These are phyloP conservation scores for Aspergillus chevalieri DNA, from an alignment of 2,329 filamentous ascomycete species.

Conservation along the genomic window DNA sequence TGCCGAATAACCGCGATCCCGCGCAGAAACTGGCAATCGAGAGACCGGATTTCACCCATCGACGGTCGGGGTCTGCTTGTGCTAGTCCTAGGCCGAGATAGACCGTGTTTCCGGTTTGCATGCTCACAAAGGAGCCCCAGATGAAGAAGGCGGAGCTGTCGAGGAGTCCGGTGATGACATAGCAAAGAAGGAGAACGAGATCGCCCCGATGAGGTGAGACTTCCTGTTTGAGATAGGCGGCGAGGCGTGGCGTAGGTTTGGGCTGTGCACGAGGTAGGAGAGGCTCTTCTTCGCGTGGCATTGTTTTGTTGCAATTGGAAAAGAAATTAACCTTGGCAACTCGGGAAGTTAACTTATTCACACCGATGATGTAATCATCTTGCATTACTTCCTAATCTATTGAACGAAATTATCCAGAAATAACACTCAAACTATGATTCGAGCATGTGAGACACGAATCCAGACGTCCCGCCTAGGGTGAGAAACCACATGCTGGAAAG, in stretches of 20 bases:
- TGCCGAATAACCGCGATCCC: constrained; percentile 65
- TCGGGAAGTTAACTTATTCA: too few species aligned
- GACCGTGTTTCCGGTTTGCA: constrained; percentile 82
- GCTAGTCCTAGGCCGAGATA: constrained; percentile 68
- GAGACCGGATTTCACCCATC: constrained; percentile 66
- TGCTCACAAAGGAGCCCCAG: constrained; percentile 75
- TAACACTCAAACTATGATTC: too few species aligned
- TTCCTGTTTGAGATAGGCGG: constrained; percentile 29
- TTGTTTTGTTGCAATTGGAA: neutral
- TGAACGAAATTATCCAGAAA: too few species aligned
- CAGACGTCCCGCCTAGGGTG: neutral
- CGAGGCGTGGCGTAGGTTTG: neutral
- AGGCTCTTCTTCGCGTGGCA: neutral
- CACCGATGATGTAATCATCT: neutral
- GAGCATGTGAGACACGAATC: too few species aligned
- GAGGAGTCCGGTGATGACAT: constrained; percentile 69
- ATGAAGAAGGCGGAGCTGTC: constrained; percentile 71
- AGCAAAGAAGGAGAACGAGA: constrained; percentile 63
- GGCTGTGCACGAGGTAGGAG: neutral
- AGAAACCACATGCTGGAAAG: neutral
- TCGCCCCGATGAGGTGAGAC: constrained; percentile 61
- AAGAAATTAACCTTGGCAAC: too few species aligned
- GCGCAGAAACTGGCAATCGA: constrained; percentile 66
- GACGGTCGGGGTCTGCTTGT: constrained; percentile 46
- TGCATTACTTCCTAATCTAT: too few species aligned